These are phyloP conservation scores for Hibiscus tridactylites DNA, from an alignment of 345 rosid genomes.

Conservation along the genomic window DNA sequence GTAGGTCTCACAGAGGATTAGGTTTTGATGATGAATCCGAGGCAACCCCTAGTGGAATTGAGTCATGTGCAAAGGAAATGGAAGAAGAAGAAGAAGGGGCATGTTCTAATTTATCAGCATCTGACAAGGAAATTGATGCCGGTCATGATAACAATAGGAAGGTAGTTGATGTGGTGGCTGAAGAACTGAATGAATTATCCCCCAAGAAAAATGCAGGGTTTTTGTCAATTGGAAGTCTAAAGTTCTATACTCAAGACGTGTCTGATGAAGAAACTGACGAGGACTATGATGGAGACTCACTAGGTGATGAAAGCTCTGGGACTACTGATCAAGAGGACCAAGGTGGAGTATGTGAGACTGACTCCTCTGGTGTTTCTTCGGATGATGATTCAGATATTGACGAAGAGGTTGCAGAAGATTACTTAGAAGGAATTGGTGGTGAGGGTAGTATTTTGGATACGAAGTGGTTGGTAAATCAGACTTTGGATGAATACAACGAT, in stretches of 20 bases:
- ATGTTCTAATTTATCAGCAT: conserved; percentile 23
- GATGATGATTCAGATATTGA: conserved; percentile 58
- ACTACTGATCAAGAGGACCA: conserved; percentile 34
- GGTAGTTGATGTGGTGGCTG: conserved; percentile 24
- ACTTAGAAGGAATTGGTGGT: conserved; percentile 88
- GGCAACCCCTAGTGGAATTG: conserved; percentile 32
- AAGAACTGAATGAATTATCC: conserved; percentile 25
- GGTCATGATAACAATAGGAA: conserved; percentile 18
- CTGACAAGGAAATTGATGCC: conserved; percentile 30
- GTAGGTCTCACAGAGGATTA: conserved; percentile 49
- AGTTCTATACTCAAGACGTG: conserved; percentile 64
- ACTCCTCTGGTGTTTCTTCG: conserved; percentile 29
- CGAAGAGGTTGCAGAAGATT: conserved; percentile 79
- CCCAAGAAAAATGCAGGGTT: conserved; percentile 53
- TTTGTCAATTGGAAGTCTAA: conserved; percentile 73
- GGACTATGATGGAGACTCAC: conserved; percentile 26
- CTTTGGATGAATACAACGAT: conserved; percentile 35
- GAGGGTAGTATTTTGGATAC: conserved; percentile 43
- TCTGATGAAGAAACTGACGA: conserved; percentile 54
- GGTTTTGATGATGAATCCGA: conserved; percentile 56
- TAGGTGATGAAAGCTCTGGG: conserved; percentile 32
- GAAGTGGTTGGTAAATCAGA: conserved; percentile 48
- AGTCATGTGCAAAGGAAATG: conserved; percentile 33
- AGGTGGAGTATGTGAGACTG: conserved; percentile 38
- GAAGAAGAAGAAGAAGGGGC: conserved; percentile 30